Evolutionary conservation across 306 rosid species (phyloP).

Genomic region (Medicago ruthenica): DNA sequence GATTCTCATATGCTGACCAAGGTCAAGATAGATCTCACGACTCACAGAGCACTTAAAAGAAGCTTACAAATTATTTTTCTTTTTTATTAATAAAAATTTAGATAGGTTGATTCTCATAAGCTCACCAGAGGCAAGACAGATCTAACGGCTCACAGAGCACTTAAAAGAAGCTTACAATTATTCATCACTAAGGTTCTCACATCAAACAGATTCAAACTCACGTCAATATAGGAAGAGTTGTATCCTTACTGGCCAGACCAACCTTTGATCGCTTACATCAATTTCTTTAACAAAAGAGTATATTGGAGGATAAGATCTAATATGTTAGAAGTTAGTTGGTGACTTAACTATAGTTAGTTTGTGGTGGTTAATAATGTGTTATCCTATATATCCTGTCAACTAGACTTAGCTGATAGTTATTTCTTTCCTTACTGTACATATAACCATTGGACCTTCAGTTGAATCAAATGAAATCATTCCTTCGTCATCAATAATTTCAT

Average conservation of each 20-base stretch:
- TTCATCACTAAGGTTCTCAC: background rate
- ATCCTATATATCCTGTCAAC: background rate
- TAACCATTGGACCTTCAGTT: background rate
- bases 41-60: background rate
- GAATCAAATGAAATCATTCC: background rate
- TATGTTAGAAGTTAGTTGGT: constrained; percentile 18
- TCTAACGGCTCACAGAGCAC: background rate
- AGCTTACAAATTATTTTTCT: too few species aligned
- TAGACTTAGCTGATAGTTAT: background rate
- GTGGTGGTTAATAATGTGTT: background rate
- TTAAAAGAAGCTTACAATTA: background rate
- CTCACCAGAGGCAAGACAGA: background rate
- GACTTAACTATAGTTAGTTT: background rate
- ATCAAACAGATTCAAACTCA: background rate
- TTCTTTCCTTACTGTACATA: background rate
- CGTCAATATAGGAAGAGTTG: background rate
- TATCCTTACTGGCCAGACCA: background rate
- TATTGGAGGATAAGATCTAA: background rate
- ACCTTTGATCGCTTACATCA: background rate
- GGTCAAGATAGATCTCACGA: background rate
- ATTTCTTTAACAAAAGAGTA: background rate
- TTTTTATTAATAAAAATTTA: background rate
- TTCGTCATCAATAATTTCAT: background rate
- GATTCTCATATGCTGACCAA: background rate
- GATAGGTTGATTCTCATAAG: background rate